Evolutionary conservation across 2,329 filamentous ascomycete species (phyloP), one percentile per base, ranked within the genome.

Genomic region (Domatiomyces globalis): DNA sequence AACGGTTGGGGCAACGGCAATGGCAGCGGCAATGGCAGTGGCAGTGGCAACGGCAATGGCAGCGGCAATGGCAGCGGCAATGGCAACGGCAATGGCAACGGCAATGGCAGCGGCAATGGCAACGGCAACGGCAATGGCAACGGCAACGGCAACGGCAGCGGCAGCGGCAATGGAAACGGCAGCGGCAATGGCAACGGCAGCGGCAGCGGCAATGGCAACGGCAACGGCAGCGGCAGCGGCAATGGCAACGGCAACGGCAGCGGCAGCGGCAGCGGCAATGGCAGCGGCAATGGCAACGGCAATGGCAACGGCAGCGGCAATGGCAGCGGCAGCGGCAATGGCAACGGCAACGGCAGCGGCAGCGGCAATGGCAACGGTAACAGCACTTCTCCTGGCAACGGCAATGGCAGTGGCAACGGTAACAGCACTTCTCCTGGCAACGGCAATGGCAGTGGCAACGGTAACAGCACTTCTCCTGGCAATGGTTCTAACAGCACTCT

Each of bases 191-290:
- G 59, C 47, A 57, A 49, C 47, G 50, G 57, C 51, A 43, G 59
- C 52, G 54, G 52, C 22, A 55, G 55, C 7, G 51, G 49, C 48
- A 51, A 51, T 36, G 54, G 54, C 19, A 51, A 54, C 42, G 51
- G 53, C 49, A 54, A 54, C 22, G 55, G 57, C 15, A 46, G 44
- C 18, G 22, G 19, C 15, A 29, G 58, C 25, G 56, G 56, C 49
- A 58, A 49, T 22, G 57, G 59, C 45, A 53, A 57, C 48, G 58
- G 56, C 19, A 10, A 8, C 12, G 45, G 50, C 48, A 20, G 18
- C 29, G 43, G 43, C 52, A 51, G 51, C 22, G 48, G 56, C 45
- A 51, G 56, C 39, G 53, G 61, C 48, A 55, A 57, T 50, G 58
- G 57, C 20, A 58, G 60, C 17, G 54, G 51, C 49, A 56, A 56